Evolutionary conservation across 192 early-diverging fungal genomes (phyloP).

Genomic region (Spizellomyces punctatus): DNA sequence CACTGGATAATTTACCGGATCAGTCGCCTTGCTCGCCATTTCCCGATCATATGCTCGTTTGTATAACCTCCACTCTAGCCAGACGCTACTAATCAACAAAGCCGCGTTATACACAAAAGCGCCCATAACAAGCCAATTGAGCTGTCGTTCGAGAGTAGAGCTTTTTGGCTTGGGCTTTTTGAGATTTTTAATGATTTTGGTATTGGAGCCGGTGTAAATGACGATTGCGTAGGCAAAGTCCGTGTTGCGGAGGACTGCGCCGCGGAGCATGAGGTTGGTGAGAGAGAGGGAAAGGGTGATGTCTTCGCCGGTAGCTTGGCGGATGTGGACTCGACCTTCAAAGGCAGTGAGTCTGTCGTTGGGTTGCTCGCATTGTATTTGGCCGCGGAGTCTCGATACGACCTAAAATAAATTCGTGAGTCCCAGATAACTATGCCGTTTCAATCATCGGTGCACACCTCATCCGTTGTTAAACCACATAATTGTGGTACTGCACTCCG

Average conservation of each 20-base stretch:
- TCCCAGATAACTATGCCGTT: too few relatives aligned
- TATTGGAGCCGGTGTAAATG: constrained; percentile 60
- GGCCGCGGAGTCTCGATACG: constrained; percentile 23
- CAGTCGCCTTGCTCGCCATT: constrained; percentile 1
- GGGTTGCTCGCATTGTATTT: constrained; percentile 56
- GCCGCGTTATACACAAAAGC: constrained; percentile 52
- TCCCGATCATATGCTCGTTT: constrained; percentile 23
- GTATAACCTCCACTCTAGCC: constrained; percentile 40
- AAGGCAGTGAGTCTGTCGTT: constrained; percentile 54
- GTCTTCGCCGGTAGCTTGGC: not conserved
- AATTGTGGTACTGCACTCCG: constrained; percentile 40
- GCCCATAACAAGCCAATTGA: constrained; percentile 73
- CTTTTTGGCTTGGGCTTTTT: constrained; percentile 62
- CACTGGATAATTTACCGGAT: constrained; percentile 28
- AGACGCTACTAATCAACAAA: constrained; percentile 37
- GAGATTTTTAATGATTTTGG: constrained; percentile 59
- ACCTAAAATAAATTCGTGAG: not conserved
- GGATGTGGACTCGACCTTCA: constrained; percentile 44
- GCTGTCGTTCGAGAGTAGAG: constrained; percentile 71
- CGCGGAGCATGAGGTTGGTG: constrained; percentile 81
- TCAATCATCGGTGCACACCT: constrained; percentile 13
- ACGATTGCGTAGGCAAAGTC: constrained; percentile 47
- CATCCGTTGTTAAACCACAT: constrained; percentile 27
- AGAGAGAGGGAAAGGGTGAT: constrained; percentile 42
- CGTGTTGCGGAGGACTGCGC: constrained; percentile 65